Evolutionary conservation across 2,329 filamentous ascomycete genomes (phyloP).

Genomic region (Exophiala viscosa): DNA sequence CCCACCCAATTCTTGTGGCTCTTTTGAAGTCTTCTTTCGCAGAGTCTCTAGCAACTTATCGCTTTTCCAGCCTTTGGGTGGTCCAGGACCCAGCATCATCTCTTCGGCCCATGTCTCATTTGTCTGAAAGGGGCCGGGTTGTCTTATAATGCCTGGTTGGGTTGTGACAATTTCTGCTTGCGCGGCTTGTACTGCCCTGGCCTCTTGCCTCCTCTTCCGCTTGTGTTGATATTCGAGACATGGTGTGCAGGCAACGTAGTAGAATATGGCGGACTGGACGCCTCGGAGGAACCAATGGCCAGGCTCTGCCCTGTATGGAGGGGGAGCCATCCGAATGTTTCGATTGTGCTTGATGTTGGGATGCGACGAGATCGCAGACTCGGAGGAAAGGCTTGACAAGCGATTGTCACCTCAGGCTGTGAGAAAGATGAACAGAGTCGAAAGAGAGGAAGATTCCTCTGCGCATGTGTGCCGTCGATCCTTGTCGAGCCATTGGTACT

Average conservation of each 20-base stretch:
- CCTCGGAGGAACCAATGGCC: conserved; percentile 45
- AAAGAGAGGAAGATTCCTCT: too few species aligned
- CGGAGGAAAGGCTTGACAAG: too few species aligned
- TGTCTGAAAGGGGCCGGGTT: conserved; percentile 74
- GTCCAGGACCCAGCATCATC: conserved; percentile 73
- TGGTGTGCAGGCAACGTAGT: conserved; percentile 48
- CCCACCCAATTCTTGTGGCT: conserved; percentile 35
- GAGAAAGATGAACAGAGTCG: too few species aligned
- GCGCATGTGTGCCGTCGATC: too few species aligned
- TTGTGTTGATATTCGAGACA: conserved; percentile 69
- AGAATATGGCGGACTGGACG: conserved; percentile 49
- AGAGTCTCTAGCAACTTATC: conserved; percentile 20
- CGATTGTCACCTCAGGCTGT: too few species aligned
- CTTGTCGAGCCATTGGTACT: too few species aligned
- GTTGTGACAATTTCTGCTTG: conserved; percentile 58
- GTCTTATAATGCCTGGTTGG: conserved; percentile 70
- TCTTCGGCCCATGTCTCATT: conserved; percentile 89
- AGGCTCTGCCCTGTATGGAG: conserved; percentile 16
- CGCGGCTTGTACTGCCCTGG: conserved; percentile 63
- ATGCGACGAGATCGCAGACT: too few species aligned
- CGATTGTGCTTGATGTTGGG: too few species aligned
- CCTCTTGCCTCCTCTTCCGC: conserved; percentile 66
- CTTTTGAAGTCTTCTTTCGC: conserved; percentile 53
- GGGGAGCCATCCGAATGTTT: conserved; percentile 8
- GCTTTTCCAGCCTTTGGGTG: conserved; percentile 44